A percentile compares a stretch with the other conserved stretches of the same genome.
These are phyloP conservation scores for Kalaharituber pfeilii DNA, from an alignment of 2,329 filamentous ascomycete genomes.

Conservation along the genomic window DNA sequence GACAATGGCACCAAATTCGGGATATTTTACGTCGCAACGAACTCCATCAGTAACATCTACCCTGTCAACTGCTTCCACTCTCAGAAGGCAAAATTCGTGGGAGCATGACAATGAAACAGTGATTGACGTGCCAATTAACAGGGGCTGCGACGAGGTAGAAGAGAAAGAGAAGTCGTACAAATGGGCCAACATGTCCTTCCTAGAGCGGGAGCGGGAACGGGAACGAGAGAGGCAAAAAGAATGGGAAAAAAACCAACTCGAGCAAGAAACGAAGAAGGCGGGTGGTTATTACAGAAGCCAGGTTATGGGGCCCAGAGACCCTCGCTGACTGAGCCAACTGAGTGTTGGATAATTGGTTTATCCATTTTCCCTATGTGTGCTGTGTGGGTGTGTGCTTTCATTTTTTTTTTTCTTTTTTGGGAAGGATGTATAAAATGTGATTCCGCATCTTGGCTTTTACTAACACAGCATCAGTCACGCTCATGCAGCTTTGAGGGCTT, in stretches of 20 bases:
- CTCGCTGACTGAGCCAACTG: no score
- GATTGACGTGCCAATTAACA: not conserved
- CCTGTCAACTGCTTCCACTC: not conserved
- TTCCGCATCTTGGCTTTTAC: no score
- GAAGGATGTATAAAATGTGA: no score
- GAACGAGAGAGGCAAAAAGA: constrained; percentile 59
- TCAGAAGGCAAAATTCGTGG: not conserved
- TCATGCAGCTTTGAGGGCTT: no score
- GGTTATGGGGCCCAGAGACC: constrained; percentile 19
- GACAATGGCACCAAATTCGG: not conserved
- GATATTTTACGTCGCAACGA: not conserved
- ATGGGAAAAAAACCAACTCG: constrained; percentile 61
- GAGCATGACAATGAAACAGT: not conserved
- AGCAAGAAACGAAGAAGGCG: constrained; percentile 29
- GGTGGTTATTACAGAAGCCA: constrained; percentile 15
- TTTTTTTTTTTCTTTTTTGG: no score
- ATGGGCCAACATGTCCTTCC: constrained; percentile 39
- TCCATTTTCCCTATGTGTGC: no score
- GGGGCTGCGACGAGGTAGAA: not conserved
- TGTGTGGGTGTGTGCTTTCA: no score
- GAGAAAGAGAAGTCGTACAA: not conserved
- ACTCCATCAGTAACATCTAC: not conserved
- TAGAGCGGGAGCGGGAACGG: constrained; percentile 66
- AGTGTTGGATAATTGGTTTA: no score
- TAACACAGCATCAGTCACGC: no score